Percentiles rank a stretch among this genome's conserved stretches.
Conservation (phyloP, 2,329 filamentous ascomycete genomes). For the Dactylonectria estremocensis region DNA sequence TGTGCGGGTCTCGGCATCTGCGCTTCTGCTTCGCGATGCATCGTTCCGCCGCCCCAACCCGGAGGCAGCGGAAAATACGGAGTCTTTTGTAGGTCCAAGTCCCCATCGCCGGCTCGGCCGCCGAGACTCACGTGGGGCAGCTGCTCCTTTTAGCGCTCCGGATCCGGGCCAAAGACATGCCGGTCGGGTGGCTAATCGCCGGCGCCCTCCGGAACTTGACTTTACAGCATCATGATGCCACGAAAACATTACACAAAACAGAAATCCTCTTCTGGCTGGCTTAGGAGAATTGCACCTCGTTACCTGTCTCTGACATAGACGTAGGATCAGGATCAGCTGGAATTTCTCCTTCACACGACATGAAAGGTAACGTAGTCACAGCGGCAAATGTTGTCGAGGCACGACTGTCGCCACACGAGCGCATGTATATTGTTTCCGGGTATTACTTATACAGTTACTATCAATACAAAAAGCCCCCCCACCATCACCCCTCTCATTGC, state of each 20-base stretch:
- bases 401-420: background rate
- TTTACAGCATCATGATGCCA: too few relatives aligned
- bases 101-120: background rate
- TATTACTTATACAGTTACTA: background rate
- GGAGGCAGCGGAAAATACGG: background rate
- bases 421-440: background rate
- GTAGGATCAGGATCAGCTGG: too few relatives aligned
- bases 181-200: slow-evolving; percentile 16
- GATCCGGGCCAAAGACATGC: slow-evolving; percentile 34
- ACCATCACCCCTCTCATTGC: slow-evolving; percentile 25
- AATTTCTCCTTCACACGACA: too few relatives aligned
- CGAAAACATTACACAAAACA: background rate
- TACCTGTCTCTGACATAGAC: too few relatives aligned
- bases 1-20: too few relatives aligned
- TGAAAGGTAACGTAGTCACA: too few relatives aligned
- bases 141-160: slow-evolving; percentile 1
- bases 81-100: background rate
- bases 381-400: background rate
- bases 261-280: too few relatives aligned
- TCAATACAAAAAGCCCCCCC: background rate
- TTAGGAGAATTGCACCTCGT: too few relatives aligned
- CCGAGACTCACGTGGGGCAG: background rate
- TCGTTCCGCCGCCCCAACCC: too few relatives aligned
- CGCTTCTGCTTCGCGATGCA: too few relatives aligned
- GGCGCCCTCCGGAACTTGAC: slow-evolving; percentile 33